Base-by-base conservation (phyloP, 2,329 filamentous ascomycete species). In the Drechslerella coelobrocha region DNA sequence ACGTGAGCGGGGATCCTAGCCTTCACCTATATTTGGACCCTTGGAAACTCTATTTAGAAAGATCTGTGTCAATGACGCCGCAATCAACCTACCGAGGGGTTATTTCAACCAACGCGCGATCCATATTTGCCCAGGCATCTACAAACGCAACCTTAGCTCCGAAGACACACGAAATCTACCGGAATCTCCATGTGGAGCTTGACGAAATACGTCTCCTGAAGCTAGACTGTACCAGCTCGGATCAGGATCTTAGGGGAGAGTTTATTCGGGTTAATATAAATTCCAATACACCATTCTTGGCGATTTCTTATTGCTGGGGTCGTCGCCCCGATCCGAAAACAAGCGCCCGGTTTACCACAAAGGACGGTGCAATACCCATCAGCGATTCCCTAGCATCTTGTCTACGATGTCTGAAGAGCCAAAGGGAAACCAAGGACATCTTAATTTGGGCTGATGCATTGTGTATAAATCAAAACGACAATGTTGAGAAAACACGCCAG, bases 381-480 rank as follows among this genome's bases (percentile, higher is more conserved):
- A 17, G 41, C 4, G 41, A 45, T 23, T 45, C 41, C 10, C 17
- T 45, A 21, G 41, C 41, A 5, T 14, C 41, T 21, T 45, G 41
- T 17, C 10, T 45, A 6, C 41, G 41, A 45, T 45, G 41, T 17
- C 41, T 45, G 19, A 23, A 24, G 23, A 17, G 21, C 2, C 23
- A 17, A 29, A 31, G 19, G 12, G 47, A 19, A n/a, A n/a, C n/a
- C n/a, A n/a, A n/a, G 10, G 8, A 7, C 23, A 2, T 23, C 10
- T 51, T 51, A 23, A 51, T 51, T 14, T 51, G 47, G 47, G 47
- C 47, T 9, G 47, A 51, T 27, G 47, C 47, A 6, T 12, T 51
- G 4, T 51, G 47, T 24, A 51, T 51, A 12, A 51, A 51, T n/a
- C 47, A 51, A n/a, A 51, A 51, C 23, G 24, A 51, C 23, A 51